A percentile compares a stretch with the other conserved stretches of the same genome.
phyloP scores from a whole-genome alignment of 2,329 filamentous ascomycete species.

The Penicillium digitatum region DNA sequence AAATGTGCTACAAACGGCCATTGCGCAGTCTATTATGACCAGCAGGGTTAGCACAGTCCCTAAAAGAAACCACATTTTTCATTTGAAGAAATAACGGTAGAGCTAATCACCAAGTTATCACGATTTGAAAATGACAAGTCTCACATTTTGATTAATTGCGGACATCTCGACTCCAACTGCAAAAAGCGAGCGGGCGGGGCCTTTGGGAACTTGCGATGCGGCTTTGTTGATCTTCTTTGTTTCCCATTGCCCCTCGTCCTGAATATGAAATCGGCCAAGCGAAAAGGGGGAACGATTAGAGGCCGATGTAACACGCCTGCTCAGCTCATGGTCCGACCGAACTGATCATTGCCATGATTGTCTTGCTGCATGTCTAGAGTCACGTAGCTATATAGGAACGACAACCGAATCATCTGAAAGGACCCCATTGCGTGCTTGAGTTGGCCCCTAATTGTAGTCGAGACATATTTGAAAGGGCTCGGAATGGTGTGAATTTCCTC shows the following conservation, averaged over 20 bases:
- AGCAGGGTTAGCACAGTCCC: not conserved
- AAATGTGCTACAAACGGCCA: slow-evolving; percentile 4
- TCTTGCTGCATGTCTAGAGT: not conserved
- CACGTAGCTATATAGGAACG: not conserved
- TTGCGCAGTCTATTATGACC: not conserved
- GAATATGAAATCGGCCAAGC: not conserved
- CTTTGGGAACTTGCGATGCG: not conserved
- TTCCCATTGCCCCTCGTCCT: not conserved
- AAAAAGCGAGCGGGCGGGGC: not conserved
- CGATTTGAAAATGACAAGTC: not conserved
- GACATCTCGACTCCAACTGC: not conserved
- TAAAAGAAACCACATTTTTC: slow-evolving; percentile 1
- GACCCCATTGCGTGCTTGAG: slow-evolving; percentile 6
- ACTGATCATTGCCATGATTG: not conserved
- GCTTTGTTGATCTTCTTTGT: slow-evolving; percentile 12
- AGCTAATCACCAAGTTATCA: not conserved
- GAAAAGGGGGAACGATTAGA: not conserved
- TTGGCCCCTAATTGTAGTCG: not conserved
- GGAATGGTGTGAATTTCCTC: not conserved
- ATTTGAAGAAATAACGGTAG: not conserved
- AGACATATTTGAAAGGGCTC: not conserved
- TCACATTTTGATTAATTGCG: not conserved
- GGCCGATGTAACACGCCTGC: not conserved
- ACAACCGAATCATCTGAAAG: slow-evolving; percentile 3
- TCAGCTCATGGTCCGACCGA: not conserved